Percentiles rank a stretch among this genome's conserved stretches.
Evolutionary conservation across 352 stramenopile genomes (phyloP).

Genomic region (Peronosclerospora sorghi): DNA sequence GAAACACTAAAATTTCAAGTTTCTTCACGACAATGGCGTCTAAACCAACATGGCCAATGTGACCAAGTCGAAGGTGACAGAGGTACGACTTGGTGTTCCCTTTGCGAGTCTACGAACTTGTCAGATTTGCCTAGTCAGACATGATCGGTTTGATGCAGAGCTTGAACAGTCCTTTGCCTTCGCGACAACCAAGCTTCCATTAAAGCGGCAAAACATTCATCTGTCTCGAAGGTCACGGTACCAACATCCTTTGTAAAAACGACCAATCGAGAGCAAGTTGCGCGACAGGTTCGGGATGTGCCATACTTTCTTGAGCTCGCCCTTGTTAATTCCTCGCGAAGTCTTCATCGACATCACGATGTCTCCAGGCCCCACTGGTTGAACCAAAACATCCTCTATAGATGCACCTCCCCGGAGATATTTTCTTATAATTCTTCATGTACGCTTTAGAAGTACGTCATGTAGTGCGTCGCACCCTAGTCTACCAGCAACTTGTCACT

Average conservation of each 20-base stretch:
- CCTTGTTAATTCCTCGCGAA: not conserved
- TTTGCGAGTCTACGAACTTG: not conserved
- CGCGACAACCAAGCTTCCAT: not conserved
- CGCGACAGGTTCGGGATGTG: not conserved
- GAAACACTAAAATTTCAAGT: no score
- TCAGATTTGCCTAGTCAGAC: not conserved
- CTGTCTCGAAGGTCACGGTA: not conserved
- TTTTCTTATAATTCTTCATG: not conserved
- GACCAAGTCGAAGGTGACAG: not conserved
- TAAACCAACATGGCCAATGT: no score
- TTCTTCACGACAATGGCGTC: no score
- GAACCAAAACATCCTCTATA: not conserved
- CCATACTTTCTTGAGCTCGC: not conserved
- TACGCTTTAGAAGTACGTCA: not conserved
- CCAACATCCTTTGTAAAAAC: not conserved
- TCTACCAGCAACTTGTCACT: no score
- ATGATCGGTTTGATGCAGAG: not conserved
- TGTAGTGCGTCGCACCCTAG: no score
- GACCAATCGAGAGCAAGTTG: not conserved
- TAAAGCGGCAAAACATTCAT: not conserved
- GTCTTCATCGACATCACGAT: not conserved
- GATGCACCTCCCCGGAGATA: not conserved
- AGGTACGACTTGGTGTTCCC: not conserved
- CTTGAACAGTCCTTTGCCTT: no score
- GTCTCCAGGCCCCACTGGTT: not conserved